Percentiles rank a stretch among this genome's conserved stretches.
Conservation (phyloP, 768 basidiomycete genomes). For the Pholiota molesta region DNA sequence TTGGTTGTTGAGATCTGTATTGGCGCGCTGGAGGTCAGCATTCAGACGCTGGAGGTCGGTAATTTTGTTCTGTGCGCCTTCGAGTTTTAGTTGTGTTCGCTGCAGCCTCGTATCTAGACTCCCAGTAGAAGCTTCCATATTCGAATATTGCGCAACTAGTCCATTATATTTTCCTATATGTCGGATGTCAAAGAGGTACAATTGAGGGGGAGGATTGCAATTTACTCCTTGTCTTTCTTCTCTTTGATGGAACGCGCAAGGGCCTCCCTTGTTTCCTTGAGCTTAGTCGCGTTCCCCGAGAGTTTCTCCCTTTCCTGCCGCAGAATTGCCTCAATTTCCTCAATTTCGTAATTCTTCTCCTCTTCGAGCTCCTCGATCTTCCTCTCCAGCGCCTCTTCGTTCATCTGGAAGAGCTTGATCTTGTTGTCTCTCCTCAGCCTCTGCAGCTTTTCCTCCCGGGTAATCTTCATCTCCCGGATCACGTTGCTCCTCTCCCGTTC, state of each 20-base stretch:
- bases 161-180: slow-evolving; percentile 37
- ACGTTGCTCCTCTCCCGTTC: slow-evolving; percentile 55
- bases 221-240: slow-evolving; percentile 48
- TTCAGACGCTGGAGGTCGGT: slow-evolving; percentile 58
- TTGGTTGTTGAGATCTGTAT: slow-evolving; percentile 60
- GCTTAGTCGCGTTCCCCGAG: slow-evolving; percentile 34
- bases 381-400: slow-evolving; percentile 61
- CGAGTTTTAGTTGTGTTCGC: slow-evolving; percentile 58
- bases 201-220: slow-evolving; percentile 1
- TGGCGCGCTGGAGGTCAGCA: slow-evolving; percentile 60
- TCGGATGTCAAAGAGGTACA: slow-evolving; percentile 1
- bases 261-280: slow-evolving; percentile 43
- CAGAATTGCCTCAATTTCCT: slow-evolving; percentile 42
- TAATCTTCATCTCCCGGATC: slow-evolving; percentile 55
- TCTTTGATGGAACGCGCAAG: slow-evolving; percentile 43
- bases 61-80: slow-evolving; percentile 54
- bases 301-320: slow-evolving; percentile 41
- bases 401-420: slow-evolving; percentile 67
- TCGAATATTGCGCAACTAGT: slow-evolving; percentile 54
- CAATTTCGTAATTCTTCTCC: slow-evolving; percentile 42
- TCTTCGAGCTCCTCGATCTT: slow-evolving; percentile 57
- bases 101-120: slow-evolving; percentile 55
- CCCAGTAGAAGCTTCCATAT: slow-evolving; percentile 48
- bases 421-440: slow-evolving; percentile 66
- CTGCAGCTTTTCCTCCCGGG: slow-evolving; percentile 60